Conservation (phyloP, 2,329 filamentous ascomycete species). For the Fusarium nematophilum region DNA sequence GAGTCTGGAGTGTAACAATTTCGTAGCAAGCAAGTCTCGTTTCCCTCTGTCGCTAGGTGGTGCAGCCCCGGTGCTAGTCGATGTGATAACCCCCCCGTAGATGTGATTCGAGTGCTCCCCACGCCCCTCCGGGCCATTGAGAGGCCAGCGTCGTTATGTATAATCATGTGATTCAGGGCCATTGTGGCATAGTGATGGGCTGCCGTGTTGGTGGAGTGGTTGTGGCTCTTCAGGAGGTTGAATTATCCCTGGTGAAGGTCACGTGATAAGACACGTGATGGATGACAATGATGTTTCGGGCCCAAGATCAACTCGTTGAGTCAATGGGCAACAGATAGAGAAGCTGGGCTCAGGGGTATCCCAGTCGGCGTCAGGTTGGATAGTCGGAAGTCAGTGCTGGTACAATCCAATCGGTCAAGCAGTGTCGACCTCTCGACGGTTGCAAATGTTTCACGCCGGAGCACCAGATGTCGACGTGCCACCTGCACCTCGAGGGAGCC, state of each 20-base stretch:
- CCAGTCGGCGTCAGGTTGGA: no score
- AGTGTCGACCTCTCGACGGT: no score
- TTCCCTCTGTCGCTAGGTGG: slow-evolving; percentile 32
- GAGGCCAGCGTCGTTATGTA: slow-evolving; percentile 21
- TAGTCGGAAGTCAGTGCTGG: no score
- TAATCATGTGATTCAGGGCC: slow-evolving; percentile 36
- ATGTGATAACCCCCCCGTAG: slow-evolving; percentile 45
- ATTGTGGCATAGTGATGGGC: slow-evolving; percentile 27
- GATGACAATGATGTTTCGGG: not conserved
- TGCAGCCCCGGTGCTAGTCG: slow-evolving; percentile 18
- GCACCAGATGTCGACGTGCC: slow-evolving; percentile 6
- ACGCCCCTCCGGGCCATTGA: slow-evolving; percentile 32
- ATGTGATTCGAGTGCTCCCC: slow-evolving; percentile 37
- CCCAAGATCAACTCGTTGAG: no score
- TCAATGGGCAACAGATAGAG: no score
- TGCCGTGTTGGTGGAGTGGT: slow-evolving; percentile 9
- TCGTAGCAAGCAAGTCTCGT: slow-evolving; percentile 41
- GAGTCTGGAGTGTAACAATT: slow-evolving; percentile 41
- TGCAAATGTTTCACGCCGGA: slow-evolving; percentile 30
- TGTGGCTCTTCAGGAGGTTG: slow-evolving; percentile 32
- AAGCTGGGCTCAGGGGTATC: not conserved
- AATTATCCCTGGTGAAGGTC: slow-evolving; percentile 26
- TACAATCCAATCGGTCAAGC: no score
- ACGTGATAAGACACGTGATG: slow-evolving; percentile 35
- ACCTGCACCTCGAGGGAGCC: slow-evolving; percentile 49